These are phyloP conservation scores for Vaccinium corymbosum DNA, from an alignment of 148 eudicot genomes.

Conservation along the genomic window DNA sequence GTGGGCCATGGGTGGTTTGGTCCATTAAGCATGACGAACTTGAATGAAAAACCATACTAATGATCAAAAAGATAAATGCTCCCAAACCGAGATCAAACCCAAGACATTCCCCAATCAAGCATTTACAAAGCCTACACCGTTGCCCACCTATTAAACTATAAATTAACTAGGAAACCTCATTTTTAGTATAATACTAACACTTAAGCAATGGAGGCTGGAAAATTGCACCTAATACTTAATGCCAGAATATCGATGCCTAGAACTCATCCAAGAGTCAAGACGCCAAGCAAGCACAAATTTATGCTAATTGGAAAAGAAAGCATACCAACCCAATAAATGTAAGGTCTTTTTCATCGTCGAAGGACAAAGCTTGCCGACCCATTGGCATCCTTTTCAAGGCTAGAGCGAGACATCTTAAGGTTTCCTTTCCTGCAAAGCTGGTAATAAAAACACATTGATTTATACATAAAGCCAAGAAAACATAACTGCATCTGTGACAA, in stretches of 20 bases:
- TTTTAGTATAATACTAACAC: neutral
- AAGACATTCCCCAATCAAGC: neutral
- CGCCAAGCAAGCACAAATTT: slow-evolving; percentile 12
- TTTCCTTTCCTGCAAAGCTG: slow-evolving; percentile 99
- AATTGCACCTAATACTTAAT: neutral
- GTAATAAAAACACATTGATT: slow-evolving; percentile 13
- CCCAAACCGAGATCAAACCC: neutral
- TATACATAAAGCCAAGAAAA: neutral
- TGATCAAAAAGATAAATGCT: neutral
- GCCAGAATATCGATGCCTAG: neutral
- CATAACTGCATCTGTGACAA: neutral
- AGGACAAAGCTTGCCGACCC: slow-evolving; percentile 65
- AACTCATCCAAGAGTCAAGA: neutral
- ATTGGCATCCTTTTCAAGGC: slow-evolving; percentile 77
- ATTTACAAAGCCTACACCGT: neutral
- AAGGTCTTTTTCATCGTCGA: slow-evolving; percentile 88
- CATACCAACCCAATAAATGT: slow-evolving; percentile 99
- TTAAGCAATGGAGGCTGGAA: neutral
- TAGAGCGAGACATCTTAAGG: slow-evolving; percentile 90
- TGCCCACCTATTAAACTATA: neutral
- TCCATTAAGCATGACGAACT: neutral
- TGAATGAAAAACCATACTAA: too few relatives aligned
- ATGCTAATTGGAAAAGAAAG: slow-evolving; percentile 38
- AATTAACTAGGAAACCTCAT: neutral
- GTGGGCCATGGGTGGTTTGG: neutral